Conservation (phyloP, 371 early-diverging fungal genomes). For the Lichtheimia ramosa region DNA sequence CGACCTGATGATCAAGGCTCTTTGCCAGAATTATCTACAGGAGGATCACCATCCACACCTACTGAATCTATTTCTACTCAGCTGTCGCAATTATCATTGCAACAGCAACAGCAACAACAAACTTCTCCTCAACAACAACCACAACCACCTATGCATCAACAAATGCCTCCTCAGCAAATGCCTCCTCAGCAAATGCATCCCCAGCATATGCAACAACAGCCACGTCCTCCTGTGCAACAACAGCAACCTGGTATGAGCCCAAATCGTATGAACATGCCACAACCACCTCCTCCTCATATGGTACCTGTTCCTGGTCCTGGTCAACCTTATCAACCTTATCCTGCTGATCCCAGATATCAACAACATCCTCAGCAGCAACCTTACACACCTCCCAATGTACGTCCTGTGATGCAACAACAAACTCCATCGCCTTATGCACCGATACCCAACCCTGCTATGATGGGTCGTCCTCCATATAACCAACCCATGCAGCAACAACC, state of each 20-base stretch:
- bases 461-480: slow-evolving; percentile 11
- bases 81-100: not conserved
- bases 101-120: not conserved
- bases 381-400: slow-evolving; percentile 10
- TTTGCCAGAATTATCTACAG: slow-evolving; percentile 13
- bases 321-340: slow-evolving; percentile 17
- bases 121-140: not conserved
- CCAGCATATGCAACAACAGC: no score
- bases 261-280: slow-evolving; percentile 17
- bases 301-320: slow-evolving; percentile 9
- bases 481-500: slow-evolving; percentile 9
- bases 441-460: slow-evolving; percentile 22
- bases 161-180: no score
- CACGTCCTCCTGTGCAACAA: no score
- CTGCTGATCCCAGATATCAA: slow-evolving; percentile 7
- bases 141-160: no score
- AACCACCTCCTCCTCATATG: slow-evolving; percentile 19
- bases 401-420: slow-evolving; percentile 12
- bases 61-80: not conserved
- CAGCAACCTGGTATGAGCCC: not conserved
- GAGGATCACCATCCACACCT: not conserved
- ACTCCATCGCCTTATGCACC: slow-evolving; percentile 14
- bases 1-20: slow-evolving; percentile 9
- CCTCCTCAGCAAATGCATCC: no score
- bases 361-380: slow-evolving; percentile 24